These are phyloP conservation scores for Phallus indusiatus DNA, from an alignment of 768 basidiomycete genomes.

Conservation along the genomic window DNA sequence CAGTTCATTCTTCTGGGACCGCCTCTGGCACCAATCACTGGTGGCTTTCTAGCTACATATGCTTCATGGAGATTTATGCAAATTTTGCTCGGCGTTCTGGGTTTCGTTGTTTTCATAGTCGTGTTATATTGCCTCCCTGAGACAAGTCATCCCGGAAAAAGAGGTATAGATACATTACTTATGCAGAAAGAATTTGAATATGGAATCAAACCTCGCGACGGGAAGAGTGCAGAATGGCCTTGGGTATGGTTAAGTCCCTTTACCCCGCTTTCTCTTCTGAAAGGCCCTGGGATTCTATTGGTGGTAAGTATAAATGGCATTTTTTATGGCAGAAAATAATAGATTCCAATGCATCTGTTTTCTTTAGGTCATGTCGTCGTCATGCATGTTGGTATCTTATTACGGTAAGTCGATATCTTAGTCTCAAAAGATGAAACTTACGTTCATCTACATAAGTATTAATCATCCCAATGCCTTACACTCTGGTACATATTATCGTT, in stretches of 20 bases:
- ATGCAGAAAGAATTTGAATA: not conserved
- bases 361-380: not conserved
- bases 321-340: not conserved
- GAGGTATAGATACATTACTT: slow-evolving; percentile 37
- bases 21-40: slow-evolving; percentile 10
- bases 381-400: not conserved
- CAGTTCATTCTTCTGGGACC: slow-evolving; percentile 24
- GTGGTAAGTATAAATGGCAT: not conserved
- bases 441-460: slow-evolving; percentile 21
- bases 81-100: not conserved
- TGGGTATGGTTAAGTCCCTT: slow-evolving; percentile 6
- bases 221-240: not conserved
- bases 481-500: slow-evolving; percentile 37
- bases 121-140: slow-evolving; percentile 32
- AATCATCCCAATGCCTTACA: slow-evolving; percentile 55
- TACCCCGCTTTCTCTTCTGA: not conserved
- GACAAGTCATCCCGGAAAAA: slow-evolving; percentile 51
- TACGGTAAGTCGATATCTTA: slow-evolving; percentile 4
- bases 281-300: not conserved
- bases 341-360: not conserved
- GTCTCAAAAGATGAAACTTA: not conserved
- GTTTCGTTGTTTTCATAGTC: not conserved
- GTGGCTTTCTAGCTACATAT: not conserved
- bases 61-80: slow-evolving; percentile 2
- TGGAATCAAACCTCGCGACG: not conserved